A percentile compares a stretch with the other conserved stretches of the same genome.
Conservation (phyloP, 179 eudicot species). For the Nepenthes alata region DNA sequence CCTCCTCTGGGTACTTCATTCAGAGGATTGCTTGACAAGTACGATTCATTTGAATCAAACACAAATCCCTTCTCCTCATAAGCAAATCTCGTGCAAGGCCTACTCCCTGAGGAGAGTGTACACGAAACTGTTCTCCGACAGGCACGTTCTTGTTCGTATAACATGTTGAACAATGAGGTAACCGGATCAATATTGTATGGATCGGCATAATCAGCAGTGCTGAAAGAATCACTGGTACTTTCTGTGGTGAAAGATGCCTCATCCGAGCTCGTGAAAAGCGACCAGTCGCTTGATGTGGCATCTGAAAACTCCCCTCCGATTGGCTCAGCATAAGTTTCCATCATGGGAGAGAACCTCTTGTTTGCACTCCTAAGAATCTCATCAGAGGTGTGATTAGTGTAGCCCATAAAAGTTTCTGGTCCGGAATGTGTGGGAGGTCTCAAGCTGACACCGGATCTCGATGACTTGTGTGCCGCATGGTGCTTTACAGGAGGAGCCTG, state of each 20-base stretch:
- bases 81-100: slow-evolving; percentile 37
- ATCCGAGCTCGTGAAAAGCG: slow-evolving; percentile 92
- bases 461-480: slow-evolving; percentile 17
- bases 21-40: slow-evolving; percentile 11
- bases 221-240: slow-evolving; percentile 88
- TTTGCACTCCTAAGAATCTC: slow-evolving; percentile 21
- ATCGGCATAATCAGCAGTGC: slow-evolving; percentile 50
- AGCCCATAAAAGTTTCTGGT: slow-evolving; percentile 3
- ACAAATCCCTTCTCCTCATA: slow-evolving; percentile 43
- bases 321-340: slow-evolving; percentile 24
- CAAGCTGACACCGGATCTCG: slow-evolving; percentile 9
- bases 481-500: slow-evolving; percentile 20
- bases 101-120: slow-evolving; percentile 46
- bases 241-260: slow-evolving; percentile 94
- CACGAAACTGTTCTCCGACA: slow-evolving; percentile 49
- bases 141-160: slow-evolving; percentile 24
- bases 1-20: slow-evolving; percentile 5
- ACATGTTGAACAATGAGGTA: slow-evolving; percentile 38
- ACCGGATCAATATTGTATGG: slow-evolving; percentile 39
- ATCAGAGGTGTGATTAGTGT: slow-evolving; percentile 10
- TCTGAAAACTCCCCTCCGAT: slow-evolving; percentile 41
- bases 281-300: slow-evolving; percentile 74
- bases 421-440: not conserved
- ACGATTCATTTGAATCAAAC: slow-evolving; percentile 21
- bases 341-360: slow-evolving; percentile 24